Percentiles rank a stretch among this genome's conserved stretches.
Conservation (phyloP, 371 early-diverging fungal species). For the Circinella minor region DNA sequence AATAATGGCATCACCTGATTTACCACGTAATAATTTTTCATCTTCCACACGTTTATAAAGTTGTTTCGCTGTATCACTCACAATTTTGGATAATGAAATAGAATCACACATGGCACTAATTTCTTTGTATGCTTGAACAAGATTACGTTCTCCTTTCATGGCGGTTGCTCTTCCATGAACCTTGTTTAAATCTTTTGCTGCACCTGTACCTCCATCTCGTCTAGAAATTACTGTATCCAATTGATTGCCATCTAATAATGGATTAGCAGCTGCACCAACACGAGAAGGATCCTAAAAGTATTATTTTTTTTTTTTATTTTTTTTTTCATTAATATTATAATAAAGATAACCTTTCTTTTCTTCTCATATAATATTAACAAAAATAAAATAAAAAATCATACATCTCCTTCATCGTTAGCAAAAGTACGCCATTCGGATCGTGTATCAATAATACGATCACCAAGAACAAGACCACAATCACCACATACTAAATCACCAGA, state of each 20-base stretch:
- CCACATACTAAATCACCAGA: conserved; percentile 96
- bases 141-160: conserved; percentile 77
- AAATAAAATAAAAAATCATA: conserved; percentile 33
- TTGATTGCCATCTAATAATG: conserved; percentile 85
- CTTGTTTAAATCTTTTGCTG: conserved; percentile 75
- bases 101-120: conserved; percentile 94
- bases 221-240: conserved; percentile 91
- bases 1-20: conserved; percentile 90
- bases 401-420: conserved; percentile 91
- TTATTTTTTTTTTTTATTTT: too few species aligned
- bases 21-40: conserved; percentile 89
- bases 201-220: conserved; percentile 81
- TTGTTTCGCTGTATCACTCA: conserved; percentile 95
- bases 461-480: conserved; percentile 96
- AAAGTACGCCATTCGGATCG: conserved; percentile 99
- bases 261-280: conserved; percentile 97
- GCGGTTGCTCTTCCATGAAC: conserved; percentile 77
- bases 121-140: conserved; percentile 92
- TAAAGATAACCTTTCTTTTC: too few species aligned
- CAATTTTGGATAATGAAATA: conserved; percentile 83
- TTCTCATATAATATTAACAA: conserved; percentile 10
- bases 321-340: too few species aligned
- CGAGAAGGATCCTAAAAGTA: conserved; percentile 91
- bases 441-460: conserved; percentile 98
- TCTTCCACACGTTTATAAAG: conserved; percentile 91